Percentiles rank a stretch among this genome's conserved stretches.
These are phyloP conservation scores for Geotrichum europaeum DNA, from an alignment of 1,139 yeast genomes.

Conservation along the genomic window DNA sequence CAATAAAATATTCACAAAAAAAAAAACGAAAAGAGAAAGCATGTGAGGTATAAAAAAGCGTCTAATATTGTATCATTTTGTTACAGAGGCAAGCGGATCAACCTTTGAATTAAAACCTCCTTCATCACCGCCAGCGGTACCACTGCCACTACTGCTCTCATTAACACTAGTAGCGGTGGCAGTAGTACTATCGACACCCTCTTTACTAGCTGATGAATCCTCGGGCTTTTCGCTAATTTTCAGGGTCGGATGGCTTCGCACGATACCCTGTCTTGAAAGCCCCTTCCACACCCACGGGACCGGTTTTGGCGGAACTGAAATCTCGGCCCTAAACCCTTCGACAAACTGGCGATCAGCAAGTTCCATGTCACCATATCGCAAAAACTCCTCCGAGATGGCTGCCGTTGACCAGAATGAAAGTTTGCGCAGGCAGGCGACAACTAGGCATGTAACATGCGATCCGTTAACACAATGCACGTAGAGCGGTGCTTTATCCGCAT, in stretches of 20 bases:
- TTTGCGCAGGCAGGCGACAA: constrained; percentile 80
- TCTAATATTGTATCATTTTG: background rate
- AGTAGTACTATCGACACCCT: background rate
- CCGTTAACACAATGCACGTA: constrained; percentile 88
- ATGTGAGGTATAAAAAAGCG: background rate
- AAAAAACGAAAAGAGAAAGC: background rate
- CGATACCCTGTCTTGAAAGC: constrained; percentile 51
- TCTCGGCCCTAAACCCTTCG: constrained; percentile 66
- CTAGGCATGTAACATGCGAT: constrained; percentile 75
- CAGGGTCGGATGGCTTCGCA: constrained; percentile 32
- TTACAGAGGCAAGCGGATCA: background rate
- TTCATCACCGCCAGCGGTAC: background rate
- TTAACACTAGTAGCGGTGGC: background rate
- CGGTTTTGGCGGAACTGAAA: constrained; percentile 46
- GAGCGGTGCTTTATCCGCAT: constrained; percentile 58
- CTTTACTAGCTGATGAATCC: background rate
- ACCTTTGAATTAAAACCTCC: background rate
- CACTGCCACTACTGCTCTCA: background rate
- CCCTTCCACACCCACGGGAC: constrained; percentile 77
- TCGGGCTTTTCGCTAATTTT: constrained; percentile 24
- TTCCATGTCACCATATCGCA: constrained; percentile 63
- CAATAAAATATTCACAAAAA: background rate
- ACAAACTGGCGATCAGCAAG: constrained; percentile 79
- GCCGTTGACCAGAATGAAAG: constrained; percentile 86
- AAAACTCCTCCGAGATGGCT: constrained; percentile 79